Percentiles rank a stretch among this genome's conserved stretches.
These are phyloP conservation scores for Penstemon davidsonii DNA, from an alignment of 257 asterid species.

Conservation along the genomic window DNA sequence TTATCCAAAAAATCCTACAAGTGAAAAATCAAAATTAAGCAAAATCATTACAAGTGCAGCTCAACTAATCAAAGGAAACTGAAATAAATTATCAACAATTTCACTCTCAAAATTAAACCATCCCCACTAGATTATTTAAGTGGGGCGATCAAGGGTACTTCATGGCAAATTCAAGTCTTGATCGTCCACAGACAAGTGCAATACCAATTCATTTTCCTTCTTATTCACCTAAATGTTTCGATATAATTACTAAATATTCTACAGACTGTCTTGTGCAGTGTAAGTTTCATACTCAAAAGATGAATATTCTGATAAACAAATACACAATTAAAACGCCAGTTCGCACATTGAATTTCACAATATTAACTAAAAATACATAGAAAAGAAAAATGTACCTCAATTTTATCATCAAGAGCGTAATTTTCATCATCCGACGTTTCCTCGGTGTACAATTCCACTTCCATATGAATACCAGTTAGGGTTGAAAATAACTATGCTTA, in stretches of 20 bases:
- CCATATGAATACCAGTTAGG: slow-evolving; percentile 39
- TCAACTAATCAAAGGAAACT: not conserved
- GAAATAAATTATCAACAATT: slow-evolving; percentile 16
- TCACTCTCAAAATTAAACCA: slow-evolving; percentile 18
- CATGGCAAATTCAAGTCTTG: not conserved
- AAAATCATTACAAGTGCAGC: not conserved
- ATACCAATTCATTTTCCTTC: too few species aligned
- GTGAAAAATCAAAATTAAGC: slow-evolving; percentile 21
- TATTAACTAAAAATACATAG: slow-evolving; percentile 12
- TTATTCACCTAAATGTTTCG: too few species aligned
- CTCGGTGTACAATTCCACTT: slow-evolving; percentile 66
- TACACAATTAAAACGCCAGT: not conserved
- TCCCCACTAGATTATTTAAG: not conserved
- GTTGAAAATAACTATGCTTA: too few species aligned
- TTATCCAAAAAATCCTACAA: slow-evolving; percentile 65
- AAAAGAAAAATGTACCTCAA: slow-evolving; percentile 47
- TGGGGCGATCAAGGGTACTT: not conserved
- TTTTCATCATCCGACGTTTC: slow-evolving; percentile 63
- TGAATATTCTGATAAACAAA: too few species aligned
- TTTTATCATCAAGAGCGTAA: slow-evolving; percentile 51
- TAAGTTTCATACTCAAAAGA: too few species aligned
- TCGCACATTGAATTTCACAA: not conserved
- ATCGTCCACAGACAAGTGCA: too few species aligned
- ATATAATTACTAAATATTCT: too few species aligned
- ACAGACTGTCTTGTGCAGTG: too few species aligned